Conservation (phyloP, 2,329 filamentous ascomycete genomes). For the Orbilia blumenaviensis region DNA sequence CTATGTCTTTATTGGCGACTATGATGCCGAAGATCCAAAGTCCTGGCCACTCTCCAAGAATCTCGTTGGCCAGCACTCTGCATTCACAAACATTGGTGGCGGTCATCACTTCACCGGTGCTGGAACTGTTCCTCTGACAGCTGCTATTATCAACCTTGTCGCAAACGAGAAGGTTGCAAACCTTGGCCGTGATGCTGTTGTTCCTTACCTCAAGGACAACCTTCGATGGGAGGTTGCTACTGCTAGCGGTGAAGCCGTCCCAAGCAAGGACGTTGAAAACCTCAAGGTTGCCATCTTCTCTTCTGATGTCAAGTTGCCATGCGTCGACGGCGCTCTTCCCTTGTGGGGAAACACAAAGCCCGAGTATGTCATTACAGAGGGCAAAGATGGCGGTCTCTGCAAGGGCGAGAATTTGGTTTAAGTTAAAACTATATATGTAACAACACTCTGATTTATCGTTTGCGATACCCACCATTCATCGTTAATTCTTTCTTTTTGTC, state of each 20-base stretch:
- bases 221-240: constrained; percentile 58
- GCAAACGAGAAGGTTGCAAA: constrained; percentile 56
- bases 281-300: constrained; percentile 45
- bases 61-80: constrained; percentile 62
- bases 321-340: constrained; percentile 31
- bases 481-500: constrained; percentile 8
- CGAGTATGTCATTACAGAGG: constrained; percentile 46
- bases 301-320: constrained; percentile 40
- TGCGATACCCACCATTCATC: constrained; percentile 34
- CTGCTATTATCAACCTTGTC: constrained; percentile 59
- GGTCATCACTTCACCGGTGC: constrained; percentile 59
- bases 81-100: constrained; percentile 59
- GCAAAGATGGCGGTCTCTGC: constrained; percentile 47
- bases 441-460: neutral
- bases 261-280: constrained; percentile 29
- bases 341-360: constrained; percentile 37
- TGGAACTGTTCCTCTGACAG: constrained; percentile 62
- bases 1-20: constrained; percentile 61
- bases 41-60: constrained; percentile 61
- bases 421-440: neutral
- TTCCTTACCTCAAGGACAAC: constrained; percentile 58
- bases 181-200: constrained; percentile 58
- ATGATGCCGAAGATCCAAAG: constrained; percentile 56
- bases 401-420: constrained; percentile 24
- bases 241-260: constrained; percentile 31